Evolutionary conservation across 176 grass and related monocot species (phyloP).

Genomic region (Eremochloa ophiuroides): DNA sequence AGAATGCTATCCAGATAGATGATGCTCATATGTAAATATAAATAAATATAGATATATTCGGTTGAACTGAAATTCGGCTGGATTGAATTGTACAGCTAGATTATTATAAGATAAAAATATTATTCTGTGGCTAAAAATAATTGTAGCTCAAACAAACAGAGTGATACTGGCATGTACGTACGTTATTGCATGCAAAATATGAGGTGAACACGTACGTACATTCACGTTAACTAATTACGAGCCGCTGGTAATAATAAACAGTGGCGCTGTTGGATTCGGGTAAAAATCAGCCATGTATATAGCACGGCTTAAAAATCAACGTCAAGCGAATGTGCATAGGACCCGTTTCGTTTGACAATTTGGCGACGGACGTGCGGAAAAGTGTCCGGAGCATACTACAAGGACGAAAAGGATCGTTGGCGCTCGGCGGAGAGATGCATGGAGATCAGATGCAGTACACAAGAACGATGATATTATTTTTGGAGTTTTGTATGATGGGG

Average conservation of each 20-base stretch:
- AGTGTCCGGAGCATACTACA: background rate
- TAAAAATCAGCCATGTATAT: background rate
- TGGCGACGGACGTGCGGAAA: conserved; percentile 5
- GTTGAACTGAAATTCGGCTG: too few species aligned
- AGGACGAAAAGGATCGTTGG: conserved; percentile 12
- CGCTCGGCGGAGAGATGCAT: background rate
- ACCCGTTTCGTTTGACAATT: conserved; percentile 32
- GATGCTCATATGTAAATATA: background rate
- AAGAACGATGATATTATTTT: background rate
- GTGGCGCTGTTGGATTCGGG: background rate
- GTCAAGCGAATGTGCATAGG: background rate
- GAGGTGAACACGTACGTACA: background rate
- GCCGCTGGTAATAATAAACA: background rate
- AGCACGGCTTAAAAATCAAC: conserved; percentile 7
- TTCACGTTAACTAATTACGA: background rate
- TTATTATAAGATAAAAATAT: too few species aligned
- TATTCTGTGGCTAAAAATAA: too few species aligned
- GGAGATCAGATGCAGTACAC: background rate
- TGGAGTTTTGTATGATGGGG: background rate
- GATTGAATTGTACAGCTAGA: too few species aligned
- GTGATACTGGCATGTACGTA: background rate
- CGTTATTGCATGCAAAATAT: conserved; percentile 46
- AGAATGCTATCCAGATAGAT: background rate
- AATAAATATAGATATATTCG: background rate
- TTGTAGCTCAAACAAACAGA: too few species aligned